Percentiles rank a stretch among this genome's conserved stretches.
Evolutionary conservation across 192 early-diverging fungal genomes (phyloP).

Genomic region (Nowakowskiella sp.): DNA sequence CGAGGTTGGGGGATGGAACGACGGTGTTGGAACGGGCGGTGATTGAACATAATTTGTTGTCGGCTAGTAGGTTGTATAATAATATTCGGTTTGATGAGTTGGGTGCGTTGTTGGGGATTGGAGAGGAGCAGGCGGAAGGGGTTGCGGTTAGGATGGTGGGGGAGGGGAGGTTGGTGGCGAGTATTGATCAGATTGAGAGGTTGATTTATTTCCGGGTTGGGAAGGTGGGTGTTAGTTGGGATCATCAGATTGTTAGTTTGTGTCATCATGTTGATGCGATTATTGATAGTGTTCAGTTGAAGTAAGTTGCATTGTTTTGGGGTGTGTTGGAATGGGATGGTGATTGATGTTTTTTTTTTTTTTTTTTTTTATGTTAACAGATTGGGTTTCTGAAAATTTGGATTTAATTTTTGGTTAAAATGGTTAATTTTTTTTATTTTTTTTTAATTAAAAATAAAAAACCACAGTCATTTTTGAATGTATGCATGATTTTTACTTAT

Average conservation of each 20-base stretch:
- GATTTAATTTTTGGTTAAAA: no score
- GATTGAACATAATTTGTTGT: slow-evolving; percentile 87
- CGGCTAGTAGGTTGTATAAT: slow-evolving; percentile 84
- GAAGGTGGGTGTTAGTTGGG: slow-evolving; percentile 26
- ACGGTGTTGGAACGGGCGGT: slow-evolving; percentile 87
- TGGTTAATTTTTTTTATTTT: no score
- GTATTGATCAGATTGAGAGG: slow-evolving; percentile 86
- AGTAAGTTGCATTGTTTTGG: no score
- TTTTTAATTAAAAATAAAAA: no score
- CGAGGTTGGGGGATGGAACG: slow-evolving; percentile 51
- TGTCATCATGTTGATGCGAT: slow-evolving; percentile 45
- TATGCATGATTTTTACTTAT: no score
- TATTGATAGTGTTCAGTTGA: slow-evolving; percentile 9
- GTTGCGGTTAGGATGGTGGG: slow-evolving; percentile 84
- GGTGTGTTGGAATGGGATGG: no score
- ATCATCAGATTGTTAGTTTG: slow-evolving; percentile 33
- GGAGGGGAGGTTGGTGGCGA: slow-evolving; percentile 78
- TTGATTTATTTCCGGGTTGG: slow-evolving; percentile 62
- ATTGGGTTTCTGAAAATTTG: no score
- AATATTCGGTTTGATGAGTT: slow-evolving; percentile 87
- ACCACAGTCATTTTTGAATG: no score
- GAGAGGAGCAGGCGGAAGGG: slow-evolving; percentile 73
- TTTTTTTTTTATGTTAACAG: no score
- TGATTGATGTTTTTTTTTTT: no score
- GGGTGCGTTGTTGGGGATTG: slow-evolving; percentile 64